phyloP scores from a whole-genome alignment of 2,329 filamentous ascomycete genomes.

The Blastomyces emzantsi region DNA sequence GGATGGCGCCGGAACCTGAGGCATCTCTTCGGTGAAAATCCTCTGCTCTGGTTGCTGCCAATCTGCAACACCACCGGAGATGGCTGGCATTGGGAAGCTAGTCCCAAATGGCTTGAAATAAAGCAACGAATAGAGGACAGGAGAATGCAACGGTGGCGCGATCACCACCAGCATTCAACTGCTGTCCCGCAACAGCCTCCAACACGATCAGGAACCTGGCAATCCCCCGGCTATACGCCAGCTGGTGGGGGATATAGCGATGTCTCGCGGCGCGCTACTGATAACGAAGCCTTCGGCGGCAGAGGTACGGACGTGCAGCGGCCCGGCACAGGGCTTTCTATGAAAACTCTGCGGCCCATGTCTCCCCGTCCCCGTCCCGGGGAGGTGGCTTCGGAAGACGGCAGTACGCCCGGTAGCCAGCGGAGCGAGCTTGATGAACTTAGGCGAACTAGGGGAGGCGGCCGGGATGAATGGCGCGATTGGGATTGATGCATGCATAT shows the following conservation, averaged over 20 bases:
- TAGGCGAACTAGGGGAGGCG: constrained; percentile 12
- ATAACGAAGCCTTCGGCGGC: background rate
- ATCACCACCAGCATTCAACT: constrained; percentile 24
- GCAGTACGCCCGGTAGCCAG: constrained; percentile 10
- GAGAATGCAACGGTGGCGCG: constrained; percentile 22
- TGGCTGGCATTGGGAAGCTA: constrained; percentile 91
- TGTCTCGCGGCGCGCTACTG: background rate
- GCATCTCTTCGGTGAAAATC: constrained; percentile 70
- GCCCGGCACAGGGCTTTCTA: constrained; percentile 34
- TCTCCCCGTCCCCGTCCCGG: constrained; percentile 31
- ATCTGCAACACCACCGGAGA: constrained; percentile 80
- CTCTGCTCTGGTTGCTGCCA: constrained; percentile 68
- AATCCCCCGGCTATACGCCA: background rate
- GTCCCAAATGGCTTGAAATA: constrained; percentile 64
- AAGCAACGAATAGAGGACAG: constrained; percentile 49
- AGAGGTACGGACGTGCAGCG: constrained; percentile 18
- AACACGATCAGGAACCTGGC: constrained; percentile 24
- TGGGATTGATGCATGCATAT: constrained; percentile 28
- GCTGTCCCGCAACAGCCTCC: background rate
- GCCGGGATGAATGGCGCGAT: constrained; percentile 33
- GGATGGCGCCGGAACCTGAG: constrained; percentile 70
- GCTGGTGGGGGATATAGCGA: background rate
- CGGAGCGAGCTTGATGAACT: constrained; percentile 9
- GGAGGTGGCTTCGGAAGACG: constrained; percentile 29
- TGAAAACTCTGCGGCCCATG: constrained; percentile 34